Evolutionary conservation across 2,329 filamentous ascomycete species (phyloP), one percentile per base, ranked within the genome.

Genomic region (Ceratocystis cubensis): DNA sequence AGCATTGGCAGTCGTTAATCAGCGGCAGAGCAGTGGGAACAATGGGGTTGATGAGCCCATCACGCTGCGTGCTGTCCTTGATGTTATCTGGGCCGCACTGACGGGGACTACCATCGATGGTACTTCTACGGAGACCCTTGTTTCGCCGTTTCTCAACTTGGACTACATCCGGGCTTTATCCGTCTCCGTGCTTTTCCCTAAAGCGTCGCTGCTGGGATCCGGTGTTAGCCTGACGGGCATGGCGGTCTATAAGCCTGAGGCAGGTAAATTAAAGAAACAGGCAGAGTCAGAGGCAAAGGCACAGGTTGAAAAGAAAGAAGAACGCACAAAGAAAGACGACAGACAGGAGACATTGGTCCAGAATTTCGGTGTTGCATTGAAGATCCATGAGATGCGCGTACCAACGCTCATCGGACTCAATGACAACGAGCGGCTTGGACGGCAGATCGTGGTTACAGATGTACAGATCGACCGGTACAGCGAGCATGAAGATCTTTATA

Each of bases 341-440:
- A 41, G 37, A 15, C 37, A 41, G 13, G 37, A 13, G 48, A 20
- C 20, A 25, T 13, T 28, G 66, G 67, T 73, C 63, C 70, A 70
- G 2, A 70, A 70, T 33, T 73, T 74, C 22, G 74, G 72, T 13
- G 33, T 73, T 71, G 66, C 72, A 48, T 73, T 88, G 59, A 77
- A 78, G 46, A 73, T 90, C 7, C 79, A 80, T 61, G 79, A 81
- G 22, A 73, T 91, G 63, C 80, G 79, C 46, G 79, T 90, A 8
- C 86, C 88, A 30, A 85, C 84, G 41, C 74, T 92, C 63, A 83
- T 92, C 61, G 88, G 88, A 0, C 82, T 92, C 33, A 91, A 92
- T 71, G 74, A 77, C 25, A 88, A 91, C 71, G 88, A 92, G 78
- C 78, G 88, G 69, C 70, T 75, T 45, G 81, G 79, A 2, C 88